phyloP scores from a whole-genome alignment of 345 rosid species.

The Salix brachista region DNA sequence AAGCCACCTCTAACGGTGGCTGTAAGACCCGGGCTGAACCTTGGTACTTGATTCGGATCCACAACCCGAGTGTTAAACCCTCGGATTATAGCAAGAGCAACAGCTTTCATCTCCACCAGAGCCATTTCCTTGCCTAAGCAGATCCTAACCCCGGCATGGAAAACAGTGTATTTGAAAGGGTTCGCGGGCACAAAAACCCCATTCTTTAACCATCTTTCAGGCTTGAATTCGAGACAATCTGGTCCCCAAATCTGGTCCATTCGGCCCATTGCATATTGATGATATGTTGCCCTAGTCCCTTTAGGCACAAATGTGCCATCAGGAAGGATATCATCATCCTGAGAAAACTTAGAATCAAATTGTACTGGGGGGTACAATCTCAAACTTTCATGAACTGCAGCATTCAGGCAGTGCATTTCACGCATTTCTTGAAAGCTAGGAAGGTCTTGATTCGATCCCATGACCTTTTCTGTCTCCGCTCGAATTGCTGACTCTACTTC shows the following conservation, averaged over 20 bases:
- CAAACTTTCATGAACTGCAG: slow-evolving; percentile 49
- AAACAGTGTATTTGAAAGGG: slow-evolving; percentile 56
- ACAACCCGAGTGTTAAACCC: slow-evolving; percentile 35
- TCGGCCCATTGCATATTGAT: slow-evolving; percentile 67
- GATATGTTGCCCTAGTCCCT: slow-evolving; percentile 51
- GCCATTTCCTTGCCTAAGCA: slow-evolving; percentile 72
- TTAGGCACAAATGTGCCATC: slow-evolving; percentile 49
- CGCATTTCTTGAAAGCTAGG: slow-evolving; percentile 36
- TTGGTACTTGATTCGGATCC: slow-evolving; percentile 23
- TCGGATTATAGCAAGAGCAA: slow-evolving; percentile 38
- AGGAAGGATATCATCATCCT: slow-evolving; percentile 44
- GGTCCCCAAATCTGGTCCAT: slow-evolving; percentile 54
- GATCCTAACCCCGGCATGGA: slow-evolving; percentile 60
- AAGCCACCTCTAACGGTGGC: slow-evolving; percentile 77
- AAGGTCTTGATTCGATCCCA: slow-evolving; percentile 8
- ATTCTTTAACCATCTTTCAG: slow-evolving; percentile 52
- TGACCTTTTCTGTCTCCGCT: slow-evolving; percentile 15
- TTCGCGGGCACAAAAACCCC: slow-evolving; percentile 36
- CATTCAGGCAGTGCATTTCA: slow-evolving; percentile 49
- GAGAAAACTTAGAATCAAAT: slow-evolving; percentile 54
- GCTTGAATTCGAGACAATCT: slow-evolving; percentile 46
- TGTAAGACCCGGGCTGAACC: slow-evolving; percentile 70
- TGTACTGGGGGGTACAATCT: slow-evolving; percentile 64
- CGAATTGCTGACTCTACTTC: slow-evolving; percentile 35
- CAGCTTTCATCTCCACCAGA: slow-evolving; percentile 51